phyloP scores from a whole-genome alignment of 768 basidiomycete genomes.

The Neoboletus magnificus region DNA sequence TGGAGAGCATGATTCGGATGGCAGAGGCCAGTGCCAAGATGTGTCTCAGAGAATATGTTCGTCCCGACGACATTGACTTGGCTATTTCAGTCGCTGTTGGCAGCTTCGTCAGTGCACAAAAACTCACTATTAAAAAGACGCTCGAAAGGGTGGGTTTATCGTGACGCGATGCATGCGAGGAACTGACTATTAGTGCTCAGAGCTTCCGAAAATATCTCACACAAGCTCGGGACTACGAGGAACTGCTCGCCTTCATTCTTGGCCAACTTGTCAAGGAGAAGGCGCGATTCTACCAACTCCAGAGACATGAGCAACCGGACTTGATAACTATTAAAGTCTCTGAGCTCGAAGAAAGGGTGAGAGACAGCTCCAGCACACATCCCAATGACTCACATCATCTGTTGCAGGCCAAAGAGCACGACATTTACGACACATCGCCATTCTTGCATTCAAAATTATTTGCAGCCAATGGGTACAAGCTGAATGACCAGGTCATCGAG shows the following conservation, averaged over 20 bases:
- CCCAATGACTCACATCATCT: conserved; percentile 7
- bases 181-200: conserved; percentile 39
- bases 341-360: conserved; percentile 85
- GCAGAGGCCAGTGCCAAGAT: conserved; percentile 98
- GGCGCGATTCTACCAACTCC: conserved; percentile 78
- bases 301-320: conserved; percentile 74
- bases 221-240: conserved; percentile 93
- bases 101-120: conserved; percentile 95
- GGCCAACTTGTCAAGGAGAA: conserved; percentile 93
- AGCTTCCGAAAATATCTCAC: conserved; percentile 98
- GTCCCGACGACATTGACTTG: conserved; percentile 93
- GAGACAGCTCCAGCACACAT: conserved; percentile 22
- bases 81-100: conserved; percentile 95
- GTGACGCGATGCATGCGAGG: not conserved
- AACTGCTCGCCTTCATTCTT: conserved; percentile 89
- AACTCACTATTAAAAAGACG: conserved; percentile 98
- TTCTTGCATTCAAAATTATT: conserved; percentile 89
- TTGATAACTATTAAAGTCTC: conserved; percentile 69
- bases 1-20: conserved; percentile 99
- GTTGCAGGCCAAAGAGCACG: conserved; percentile 87
- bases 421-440: conserved; percentile 85
- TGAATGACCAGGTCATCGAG: conserved; percentile 62
- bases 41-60: conserved; percentile 94
- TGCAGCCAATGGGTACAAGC: conserved; percentile 81
- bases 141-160: conserved; percentile 68